Conservation (phyloP, 208 protist genomes). For the Trypanosomatidae sp. region DNA sequence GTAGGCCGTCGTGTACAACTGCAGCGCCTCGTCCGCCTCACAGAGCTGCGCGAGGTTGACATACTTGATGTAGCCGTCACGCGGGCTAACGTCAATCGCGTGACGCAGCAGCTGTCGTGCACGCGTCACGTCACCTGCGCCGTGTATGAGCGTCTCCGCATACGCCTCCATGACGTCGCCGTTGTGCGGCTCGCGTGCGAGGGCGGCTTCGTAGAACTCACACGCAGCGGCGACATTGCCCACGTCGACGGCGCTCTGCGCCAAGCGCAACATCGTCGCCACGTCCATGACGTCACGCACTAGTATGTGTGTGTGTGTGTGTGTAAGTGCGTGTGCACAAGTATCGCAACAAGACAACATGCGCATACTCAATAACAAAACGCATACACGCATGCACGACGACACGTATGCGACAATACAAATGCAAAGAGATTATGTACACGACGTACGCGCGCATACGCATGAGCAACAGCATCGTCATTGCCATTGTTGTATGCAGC, state of each 20-base stretch:
- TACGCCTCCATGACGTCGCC: constrained; percentile 87
- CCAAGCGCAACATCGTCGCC: constrained; percentile 49
- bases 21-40: constrained; percentile 57
- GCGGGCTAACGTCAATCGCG: constrained; percentile 69
- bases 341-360: not conserved
- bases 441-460: not conserved
- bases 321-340: not conserved
- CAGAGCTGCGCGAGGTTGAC: constrained; percentile 82
- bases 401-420: not conserved
- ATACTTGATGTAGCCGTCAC: constrained; percentile 84
- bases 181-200: constrained; percentile 60
- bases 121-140: constrained; percentile 38
- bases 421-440: not conserved
- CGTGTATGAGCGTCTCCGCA: constrained; percentile 85
- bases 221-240: constrained; percentile 74
- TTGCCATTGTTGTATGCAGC: not conserved
- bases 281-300: constrained; percentile 35
- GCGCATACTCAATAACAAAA: not conserved
- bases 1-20: constrained; percentile 70
- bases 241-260: constrained; percentile 73
- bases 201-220: constrained; percentile 78
- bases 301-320: constrained; percentile 1
- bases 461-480: not conserved
- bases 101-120: constrained; percentile 78
- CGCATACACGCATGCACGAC: not conserved